phyloP scores from a whole-genome alignment of 1,284 basidiomycete genomes.

The Trichosporon inkin region DNA sequence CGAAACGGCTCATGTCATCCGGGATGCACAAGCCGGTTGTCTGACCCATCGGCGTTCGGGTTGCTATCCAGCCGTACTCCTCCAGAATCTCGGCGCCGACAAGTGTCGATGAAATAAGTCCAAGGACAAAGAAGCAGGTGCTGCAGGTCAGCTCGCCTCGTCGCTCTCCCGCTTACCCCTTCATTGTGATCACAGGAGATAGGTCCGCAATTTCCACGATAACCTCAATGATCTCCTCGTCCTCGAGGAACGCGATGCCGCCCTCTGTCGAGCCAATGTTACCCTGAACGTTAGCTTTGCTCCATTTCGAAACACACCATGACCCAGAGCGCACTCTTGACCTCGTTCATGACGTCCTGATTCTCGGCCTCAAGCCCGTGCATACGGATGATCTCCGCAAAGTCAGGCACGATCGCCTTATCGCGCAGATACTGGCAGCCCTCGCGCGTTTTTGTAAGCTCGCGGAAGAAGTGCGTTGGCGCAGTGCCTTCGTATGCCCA shows the following conservation, averaged over 20 bases:
- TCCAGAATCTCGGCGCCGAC: slow-evolving; percentile 77
- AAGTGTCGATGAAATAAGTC: slow-evolving; percentile 68
- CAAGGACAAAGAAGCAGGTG: slow-evolving; percentile 93
- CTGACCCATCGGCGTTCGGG: slow-evolving; percentile 76
- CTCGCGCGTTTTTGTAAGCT: slow-evolving; percentile 91
- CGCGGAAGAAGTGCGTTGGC: slow-evolving; percentile 95
- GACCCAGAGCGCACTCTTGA: slow-evolving; percentile 96
- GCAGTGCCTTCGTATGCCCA: slow-evolving; percentile 75
- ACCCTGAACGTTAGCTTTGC: slow-evolving; percentile 59
- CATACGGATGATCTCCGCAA: slow-evolving; percentile 81
- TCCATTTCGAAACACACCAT: slow-evolving; percentile 60
- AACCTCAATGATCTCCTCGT: slow-evolving; percentile 83
- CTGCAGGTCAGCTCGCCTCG: slow-evolving; percentile 51
- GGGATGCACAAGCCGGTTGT: slow-evolving; percentile 90
- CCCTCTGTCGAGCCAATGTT: slow-evolving; percentile 87
- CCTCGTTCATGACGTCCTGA: slow-evolving; percentile 71
- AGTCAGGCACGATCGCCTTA: slow-evolving; percentile 86
- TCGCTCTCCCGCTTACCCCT: slow-evolving; percentile 65
- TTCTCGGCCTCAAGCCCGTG: slow-evolving; percentile 83
- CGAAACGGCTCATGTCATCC: slow-evolving; percentile 70
- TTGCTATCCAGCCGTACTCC: slow-evolving; percentile 89
- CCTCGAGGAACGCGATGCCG: slow-evolving; percentile 89
- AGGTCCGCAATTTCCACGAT: slow-evolving; percentile 87
- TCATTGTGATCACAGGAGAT: slow-evolving; percentile 81
- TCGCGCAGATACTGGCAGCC: slow-evolving; percentile 86